phyloP scores from a whole-genome alignment of 2,329 filamentous ascomycete species.

The Fusarium albosuccineum region DNA sequence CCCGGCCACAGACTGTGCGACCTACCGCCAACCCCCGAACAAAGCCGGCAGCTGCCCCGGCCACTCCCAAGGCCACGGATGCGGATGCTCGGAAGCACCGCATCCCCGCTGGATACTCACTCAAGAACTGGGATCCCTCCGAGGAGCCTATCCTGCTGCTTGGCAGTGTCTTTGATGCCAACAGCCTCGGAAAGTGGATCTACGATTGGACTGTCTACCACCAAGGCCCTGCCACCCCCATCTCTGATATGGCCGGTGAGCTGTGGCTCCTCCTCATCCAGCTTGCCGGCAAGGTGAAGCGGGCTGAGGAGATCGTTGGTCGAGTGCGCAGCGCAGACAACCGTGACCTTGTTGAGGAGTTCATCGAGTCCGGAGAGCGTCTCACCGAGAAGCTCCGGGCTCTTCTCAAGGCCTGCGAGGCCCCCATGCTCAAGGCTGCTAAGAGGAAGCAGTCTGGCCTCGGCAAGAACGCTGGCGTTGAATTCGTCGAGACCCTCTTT shows the following conservation, averaged over 20 bases:
- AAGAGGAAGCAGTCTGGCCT: constrained; percentile 78
- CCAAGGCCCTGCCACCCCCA: constrained; percentile 83
- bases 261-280: constrained; percentile 96
- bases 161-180: constrained; percentile 96
- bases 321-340: constrained; percentile 80
- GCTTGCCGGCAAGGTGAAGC: constrained; percentile 92
- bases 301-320: constrained; percentile 81
- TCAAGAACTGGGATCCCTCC: constrained; percentile 98
- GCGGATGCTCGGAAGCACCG: constrained; percentile 73
- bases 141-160: constrained; percentile 95
- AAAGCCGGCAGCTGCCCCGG: constrained; percentile 47
- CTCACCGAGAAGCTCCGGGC: constrained; percentile 87
- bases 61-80: constrained; percentile 66
- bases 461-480: constrained; percentile 90
- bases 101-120: constrained; percentile 90
- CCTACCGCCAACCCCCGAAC: constrained; percentile 52
- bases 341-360: constrained; percentile 87
- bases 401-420: constrained; percentile 90
- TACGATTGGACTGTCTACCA: constrained; percentile 99
- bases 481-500: constrained; percentile 97
- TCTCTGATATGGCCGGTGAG: constrained; percentile 92
- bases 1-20: constrained; percentile 66
- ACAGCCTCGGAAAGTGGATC: constrained; percentile 98
- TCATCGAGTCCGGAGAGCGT: constrained; percentile 88
- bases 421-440: constrained; percentile 92